These are phyloP conservation scores for Pluteus cervinus DNA, from an alignment of 768 basidiomycete species.

Conservation along the genomic window DNA sequence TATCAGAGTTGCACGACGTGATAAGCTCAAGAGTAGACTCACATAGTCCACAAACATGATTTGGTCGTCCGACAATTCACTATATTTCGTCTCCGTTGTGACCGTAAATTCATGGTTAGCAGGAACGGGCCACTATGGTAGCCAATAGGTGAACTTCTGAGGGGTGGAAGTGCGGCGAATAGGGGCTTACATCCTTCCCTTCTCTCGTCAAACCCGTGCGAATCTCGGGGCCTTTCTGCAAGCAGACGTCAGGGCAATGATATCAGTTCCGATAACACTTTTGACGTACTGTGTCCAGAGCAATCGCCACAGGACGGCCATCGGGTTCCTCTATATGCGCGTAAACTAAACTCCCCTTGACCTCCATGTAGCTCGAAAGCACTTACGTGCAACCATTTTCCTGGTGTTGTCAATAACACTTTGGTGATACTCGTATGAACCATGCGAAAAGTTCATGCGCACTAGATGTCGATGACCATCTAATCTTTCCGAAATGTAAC, in stretches of 20 bases:
- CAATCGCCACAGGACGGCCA: conserved; percentile 94
- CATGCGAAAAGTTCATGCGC: conserved; percentile 99
- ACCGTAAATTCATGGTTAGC: conserved; percentile 94
- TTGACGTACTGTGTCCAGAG: conserved; percentile 83
- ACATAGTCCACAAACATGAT: conserved; percentile 93
- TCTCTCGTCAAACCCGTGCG: conserved; percentile 91
- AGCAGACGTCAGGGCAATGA: neutral
- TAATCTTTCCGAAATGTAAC: no score
- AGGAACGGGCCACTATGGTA: conserved; percentile 62
- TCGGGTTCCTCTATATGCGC: conserved; percentile 48
- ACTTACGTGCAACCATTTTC: conserved; percentile 71
- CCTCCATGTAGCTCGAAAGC: no score
- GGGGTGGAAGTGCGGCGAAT: conserved; percentile 7
- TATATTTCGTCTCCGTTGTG: conserved; percentile 78
- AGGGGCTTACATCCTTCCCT: conserved; percentile 68
- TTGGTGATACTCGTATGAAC: conserved; percentile 97
- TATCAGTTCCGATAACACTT: neutral
- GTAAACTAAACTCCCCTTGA: conserved; percentile 5
- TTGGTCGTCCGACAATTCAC: conserved; percentile 75
- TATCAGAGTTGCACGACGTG: neutral
- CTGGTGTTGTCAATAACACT: conserved; percentile 98
- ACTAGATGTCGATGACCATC: conserved; percentile 44
- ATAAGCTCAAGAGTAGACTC: conserved; percentile 22
- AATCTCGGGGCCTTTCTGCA: conserved; percentile 98
- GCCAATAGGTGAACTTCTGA: conserved; percentile 8